Evolutionary conservation across 2,329 filamentous ascomycete genomes (phyloP).

Genomic region (Spiromastix sp.): DNA sequence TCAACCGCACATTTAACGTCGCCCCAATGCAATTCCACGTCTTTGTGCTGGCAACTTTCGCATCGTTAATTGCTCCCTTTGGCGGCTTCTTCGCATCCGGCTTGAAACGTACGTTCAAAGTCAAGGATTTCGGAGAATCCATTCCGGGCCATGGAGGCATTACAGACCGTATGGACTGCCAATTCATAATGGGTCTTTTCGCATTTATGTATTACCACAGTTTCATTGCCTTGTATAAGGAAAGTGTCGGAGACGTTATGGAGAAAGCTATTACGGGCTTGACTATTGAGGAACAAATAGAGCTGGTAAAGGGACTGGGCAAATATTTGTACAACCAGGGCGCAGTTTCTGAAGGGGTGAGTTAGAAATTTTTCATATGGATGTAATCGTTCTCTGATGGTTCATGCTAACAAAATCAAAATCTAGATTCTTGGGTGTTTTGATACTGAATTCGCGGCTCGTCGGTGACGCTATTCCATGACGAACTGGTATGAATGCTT

Average conservation of each 20-base stretch:
- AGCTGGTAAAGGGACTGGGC: slow-evolving; percentile 53
- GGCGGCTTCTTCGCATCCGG: slow-evolving; percentile 97
- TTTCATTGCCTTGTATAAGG: slow-evolving; percentile 85
- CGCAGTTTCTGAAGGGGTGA: slow-evolving; percentile 44
- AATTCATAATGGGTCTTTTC: slow-evolving; percentile 99
- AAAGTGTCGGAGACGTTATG: slow-evolving; percentile 74
- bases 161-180: slow-evolving; percentile 98
- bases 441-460: not conserved
- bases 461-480: too few species aligned
- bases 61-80: slow-evolving; percentile 92
- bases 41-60: slow-evolving; percentile 80
- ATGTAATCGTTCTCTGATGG: not conserved
- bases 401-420: not conserved
- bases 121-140: slow-evolving; percentile 98
- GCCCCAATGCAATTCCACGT: slow-evolving; percentile 92
- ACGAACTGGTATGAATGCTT: too few species aligned
- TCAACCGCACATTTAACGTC: slow-evolving; percentile 62
- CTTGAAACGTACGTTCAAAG: slow-evolving; percentile 96
- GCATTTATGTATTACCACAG: slow-evolving; percentile 97
- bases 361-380: too few species aligned
- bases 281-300: slow-evolving; percentile 76
- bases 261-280: slow-evolving; percentile 88
- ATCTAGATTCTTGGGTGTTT: not conserved
- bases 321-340: slow-evolving; percentile 58
- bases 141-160: slow-evolving; percentile 97